Evolutionary conservation across 169 alveolate genomes (phyloP), one percentile per base, ranked within the genome.

Genomic region (Plasmodium malariae): DNA sequence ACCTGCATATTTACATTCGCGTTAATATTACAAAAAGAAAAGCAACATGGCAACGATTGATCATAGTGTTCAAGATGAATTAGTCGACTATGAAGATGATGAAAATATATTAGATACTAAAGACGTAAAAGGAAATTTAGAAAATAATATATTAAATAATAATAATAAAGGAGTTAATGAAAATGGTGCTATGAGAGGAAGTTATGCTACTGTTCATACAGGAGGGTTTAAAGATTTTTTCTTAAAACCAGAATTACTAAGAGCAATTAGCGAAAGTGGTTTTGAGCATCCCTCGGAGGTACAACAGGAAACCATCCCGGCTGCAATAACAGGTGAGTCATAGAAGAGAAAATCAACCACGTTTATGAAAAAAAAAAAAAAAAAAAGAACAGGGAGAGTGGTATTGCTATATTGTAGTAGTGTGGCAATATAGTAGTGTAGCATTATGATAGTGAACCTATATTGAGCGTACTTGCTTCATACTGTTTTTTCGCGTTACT

Each of bases 271-370:
- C 68, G 99, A 98, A 80, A 98, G 99, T 59, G 99, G 99, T 21
- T 99, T 99, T 91, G 99, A 99, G 92, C 99, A 97, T 92, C 99
- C 99, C 17, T 98, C 99, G 17, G 99, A 98, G 91, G 99, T 98
- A 48, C 99, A 98, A 90, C 99, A 98, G 92, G 99, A 98, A 93
- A 97, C 99, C 85, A 97, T 99, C 32, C 99, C 99, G 3, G 98
- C 98, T 76, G 99, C 99, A 32, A 97, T 98, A 92, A 95, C 98
- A 32, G 99, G 99, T 45, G 95, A 74, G 17, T 14, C n/a, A n/a
- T n/a, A n/a, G n/a, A n/a, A n/a, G n/a, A n/a, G n/a, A n/a, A n/a
- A n/a, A n/a, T n/a, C n/a, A n/a, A n/a, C n/a, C n/a, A n/a, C 21
- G n/a, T 32, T 17, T 11, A 7, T 0, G 21, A 30, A 11, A n/a